These are phyloP conservation scores for Madurella fahalii DNA, from an alignment of 2,329 filamentous ascomycete genomes.

Conservation along the genomic window DNA sequence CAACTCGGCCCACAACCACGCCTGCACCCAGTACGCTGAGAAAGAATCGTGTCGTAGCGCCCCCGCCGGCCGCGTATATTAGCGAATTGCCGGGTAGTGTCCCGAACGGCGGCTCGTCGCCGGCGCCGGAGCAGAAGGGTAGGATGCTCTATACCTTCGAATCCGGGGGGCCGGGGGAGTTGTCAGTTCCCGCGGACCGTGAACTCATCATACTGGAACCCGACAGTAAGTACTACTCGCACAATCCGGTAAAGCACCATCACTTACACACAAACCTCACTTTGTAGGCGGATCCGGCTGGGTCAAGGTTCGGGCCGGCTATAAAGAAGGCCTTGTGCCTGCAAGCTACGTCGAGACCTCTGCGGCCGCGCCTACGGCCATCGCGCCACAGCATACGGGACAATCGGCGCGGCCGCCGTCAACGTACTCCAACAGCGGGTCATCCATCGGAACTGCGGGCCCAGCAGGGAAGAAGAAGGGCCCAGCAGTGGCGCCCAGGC, in stretches of 20 bases:
- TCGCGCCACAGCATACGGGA: slow-evolving; percentile 43
- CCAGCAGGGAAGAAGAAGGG: slow-evolving; percentile 70
- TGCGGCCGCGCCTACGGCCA: slow-evolving; percentile 42
- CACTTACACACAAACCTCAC: slow-evolving; percentile 29
- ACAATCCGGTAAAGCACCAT: neutral
- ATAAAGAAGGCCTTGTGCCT: slow-evolving; percentile 80
- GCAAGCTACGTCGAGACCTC: slow-evolving; percentile 75
- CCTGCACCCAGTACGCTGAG: slow-evolving; percentile 32
- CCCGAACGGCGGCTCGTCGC: slow-evolving; percentile 38
- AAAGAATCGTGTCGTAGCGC: slow-evolving; percentile 76
- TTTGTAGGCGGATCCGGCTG: slow-evolving; percentile 80
- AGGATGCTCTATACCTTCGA: slow-evolving; percentile 91
- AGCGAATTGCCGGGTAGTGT: slow-evolving; percentile 58
- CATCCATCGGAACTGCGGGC: slow-evolving; percentile 51
- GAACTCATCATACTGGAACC: slow-evolving; percentile 76
- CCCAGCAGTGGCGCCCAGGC: slow-evolving; percentile 82
- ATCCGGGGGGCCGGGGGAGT: slow-evolving; percentile 72
- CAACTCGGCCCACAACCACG: slow-evolving; percentile 33
- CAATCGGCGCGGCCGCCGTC: slow-evolving; percentile 62
- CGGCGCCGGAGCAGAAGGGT: slow-evolving; percentile 58
- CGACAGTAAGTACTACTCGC: slow-evolving; percentile 63
- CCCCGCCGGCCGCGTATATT: slow-evolving; percentile 78
- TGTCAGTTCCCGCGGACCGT: slow-evolving; percentile 73
- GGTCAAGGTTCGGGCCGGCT: slow-evolving; percentile 75
- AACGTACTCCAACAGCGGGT: slow-evolving; percentile 72